These are phyloP conservation scores for Gardenia jasminoides DNA, from an alignment of 257 asterid genomes.

Conservation along the genomic window DNA sequence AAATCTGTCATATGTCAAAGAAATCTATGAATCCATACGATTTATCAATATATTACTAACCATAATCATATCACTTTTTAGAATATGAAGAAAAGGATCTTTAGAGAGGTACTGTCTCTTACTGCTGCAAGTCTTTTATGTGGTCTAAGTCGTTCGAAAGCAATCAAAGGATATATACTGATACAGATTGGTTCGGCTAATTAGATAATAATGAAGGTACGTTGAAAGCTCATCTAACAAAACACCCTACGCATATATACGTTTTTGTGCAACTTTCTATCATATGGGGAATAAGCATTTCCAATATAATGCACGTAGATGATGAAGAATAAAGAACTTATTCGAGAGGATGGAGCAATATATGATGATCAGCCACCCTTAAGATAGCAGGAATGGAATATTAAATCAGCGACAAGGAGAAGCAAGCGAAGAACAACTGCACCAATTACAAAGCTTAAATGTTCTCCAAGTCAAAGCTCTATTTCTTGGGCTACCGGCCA, in stretches of 20 bases:
- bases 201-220: too few relatives aligned
- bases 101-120: too few relatives aligned
- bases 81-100: too few relatives aligned
- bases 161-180: too few relatives aligned
- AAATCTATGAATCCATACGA: too few relatives aligned
- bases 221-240: neutral
- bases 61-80: too few relatives aligned
- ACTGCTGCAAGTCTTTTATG: too few relatives aligned
- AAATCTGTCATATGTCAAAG: too few relatives aligned
- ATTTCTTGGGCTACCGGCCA: conserved; percentile 34
- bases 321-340: neutral
- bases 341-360: neutral
- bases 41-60: too few relatives aligned
- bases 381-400: neutral
- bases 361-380: neutral
- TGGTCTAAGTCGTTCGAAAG: too few relatives aligned
- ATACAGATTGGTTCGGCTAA: too few relatives aligned
- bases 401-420: conserved; percentile 2
- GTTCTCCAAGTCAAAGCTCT: conserved; percentile 32
- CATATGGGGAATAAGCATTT: neutral
- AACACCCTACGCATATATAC: too few relatives aligned
- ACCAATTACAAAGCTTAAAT: conserved; percentile 15
- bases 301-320: neutral
- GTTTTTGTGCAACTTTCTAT: neutral
- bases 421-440: conserved; percentile 4